Evolutionary conservation across 1,139 yeast genomes (phyloP).

Genomic region (Suhomyces bokatorum): DNA sequence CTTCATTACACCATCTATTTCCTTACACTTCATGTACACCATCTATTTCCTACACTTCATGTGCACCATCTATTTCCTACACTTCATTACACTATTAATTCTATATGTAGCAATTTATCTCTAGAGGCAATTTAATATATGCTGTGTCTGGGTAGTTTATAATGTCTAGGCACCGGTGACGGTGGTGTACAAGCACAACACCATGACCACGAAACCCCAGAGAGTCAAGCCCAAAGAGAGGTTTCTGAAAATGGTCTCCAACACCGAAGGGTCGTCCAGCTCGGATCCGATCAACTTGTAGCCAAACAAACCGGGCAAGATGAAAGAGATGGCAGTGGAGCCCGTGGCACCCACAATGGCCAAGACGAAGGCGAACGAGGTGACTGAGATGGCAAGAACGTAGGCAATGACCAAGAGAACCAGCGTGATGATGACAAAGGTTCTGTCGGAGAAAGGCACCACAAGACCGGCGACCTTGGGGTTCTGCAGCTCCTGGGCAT

Average conservation of each 20-base stretch:
- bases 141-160: no score
- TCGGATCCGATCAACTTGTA: constrained; percentile 43
- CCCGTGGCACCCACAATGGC: constrained; percentile 65
- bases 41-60: no score
- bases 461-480: constrained; percentile 17
- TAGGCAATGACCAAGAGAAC: constrained; percentile 46
- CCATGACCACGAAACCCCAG: constrained; percentile 48
- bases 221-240: constrained; percentile 35
- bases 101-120: no score
- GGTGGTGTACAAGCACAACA: constrained; percentile 41
- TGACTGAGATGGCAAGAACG: constrained; percentile 43
- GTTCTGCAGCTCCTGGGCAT: constrained; percentile 17
- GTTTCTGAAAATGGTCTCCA: constrained; percentile 27
- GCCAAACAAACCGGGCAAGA: constrained; percentile 60
- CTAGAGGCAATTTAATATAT: no score
- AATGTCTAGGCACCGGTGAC: constrained; percentile 13
- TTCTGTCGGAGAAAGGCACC: constrained; percentile 53
- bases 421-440: constrained; percentile 52
- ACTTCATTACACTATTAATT: no score
- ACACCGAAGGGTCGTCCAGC: constrained; percentile 23
- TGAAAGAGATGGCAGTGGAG: constrained; percentile 59
- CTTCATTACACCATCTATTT: no score
- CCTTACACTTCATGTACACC: no score
- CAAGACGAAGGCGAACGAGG: constrained; percentile 55
- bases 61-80: no score